Conservation (phyloP, 148 eudicot species). For the Cornus suecica region DNA sequence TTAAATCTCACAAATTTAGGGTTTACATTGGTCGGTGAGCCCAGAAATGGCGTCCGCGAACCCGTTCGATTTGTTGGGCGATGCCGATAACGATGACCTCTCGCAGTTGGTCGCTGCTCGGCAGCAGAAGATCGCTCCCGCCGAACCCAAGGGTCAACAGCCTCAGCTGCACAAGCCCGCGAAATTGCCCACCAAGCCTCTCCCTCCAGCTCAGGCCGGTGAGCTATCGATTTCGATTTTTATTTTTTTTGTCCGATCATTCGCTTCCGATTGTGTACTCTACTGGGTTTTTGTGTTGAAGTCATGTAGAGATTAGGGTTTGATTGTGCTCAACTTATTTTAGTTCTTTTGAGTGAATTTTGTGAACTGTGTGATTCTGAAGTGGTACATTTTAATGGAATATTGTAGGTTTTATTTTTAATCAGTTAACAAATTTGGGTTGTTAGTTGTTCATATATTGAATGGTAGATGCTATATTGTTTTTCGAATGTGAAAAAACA, state of each 20-base stretch:
- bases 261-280: background rate
- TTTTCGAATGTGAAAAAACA: too few relatives aligned
- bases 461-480: too few relatives aligned
- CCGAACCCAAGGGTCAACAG: slow-evolving; percentile 14
- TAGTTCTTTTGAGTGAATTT: too few relatives aligned
- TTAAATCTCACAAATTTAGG: background rate
- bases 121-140: slow-evolving; percentile 34
- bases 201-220: slow-evolving; percentile 80
- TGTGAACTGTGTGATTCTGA: background rate
- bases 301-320: too few relatives aligned
- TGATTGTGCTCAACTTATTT: too few relatives aligned
- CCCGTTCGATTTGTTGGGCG: slow-evolving; percentile 79
- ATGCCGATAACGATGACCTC: slow-evolving; percentile 63
- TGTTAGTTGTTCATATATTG: too few relatives aligned
- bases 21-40: background rate
- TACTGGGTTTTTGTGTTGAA: background rate
- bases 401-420: too few relatives aligned
- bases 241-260: background rate
- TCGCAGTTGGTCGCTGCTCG: slow-evolving; percentile 49
- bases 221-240: slow-evolving; percentile 7
- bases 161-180: slow-evolving; percentile 19
- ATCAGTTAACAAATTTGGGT: too few relatives aligned
- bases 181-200: slow-evolving; percentile 63
- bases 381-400: background rate
- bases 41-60: slow-evolving; percentile 52